A percentile compares a stretch with the other conserved stretches of the same genome.
phyloP scores from a whole-genome alignment of 2,329 filamentous ascomycete species.

The Diplodia sapinea region DNA sequence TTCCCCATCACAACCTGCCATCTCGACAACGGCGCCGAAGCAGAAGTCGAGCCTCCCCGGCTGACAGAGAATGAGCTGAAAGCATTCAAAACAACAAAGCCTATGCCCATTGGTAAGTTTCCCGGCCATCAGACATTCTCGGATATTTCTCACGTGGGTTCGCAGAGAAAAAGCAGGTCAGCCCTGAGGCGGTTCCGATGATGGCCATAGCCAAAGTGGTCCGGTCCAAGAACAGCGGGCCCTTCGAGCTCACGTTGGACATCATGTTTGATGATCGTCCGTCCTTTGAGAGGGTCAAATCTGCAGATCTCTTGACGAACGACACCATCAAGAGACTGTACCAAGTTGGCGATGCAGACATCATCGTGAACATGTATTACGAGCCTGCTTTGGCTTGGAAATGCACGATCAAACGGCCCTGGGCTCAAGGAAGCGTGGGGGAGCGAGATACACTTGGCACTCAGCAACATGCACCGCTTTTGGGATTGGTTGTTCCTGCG shows the following conservation, averaged over 20 bases:
- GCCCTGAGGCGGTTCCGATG: background rate
- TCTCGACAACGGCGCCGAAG: background rate
- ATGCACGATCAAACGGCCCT: conserved; percentile 49
- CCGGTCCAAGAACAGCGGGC: background rate
- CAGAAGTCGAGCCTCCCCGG: background rate
- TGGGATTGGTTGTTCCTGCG: conserved; percentile 29
- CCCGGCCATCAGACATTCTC: too few relatives aligned
- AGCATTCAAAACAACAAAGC: too few relatives aligned
- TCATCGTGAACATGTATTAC: conserved; percentile 48
- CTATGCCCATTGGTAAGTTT: too few relatives aligned
- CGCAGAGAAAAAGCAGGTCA: background rate
- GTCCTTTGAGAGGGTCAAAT: background rate
- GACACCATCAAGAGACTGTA: background rate
- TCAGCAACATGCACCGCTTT: conserved; percentile 49
- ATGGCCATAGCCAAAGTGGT: background rate
- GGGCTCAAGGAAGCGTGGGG: conserved; percentile 44
- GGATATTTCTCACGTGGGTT: too few relatives aligned
- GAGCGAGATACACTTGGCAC: conserved; percentile 49
- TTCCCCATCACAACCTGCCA: background rate
- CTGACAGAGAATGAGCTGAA: background rate
- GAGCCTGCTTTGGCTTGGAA: conserved; percentile 58
- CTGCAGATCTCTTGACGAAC: background rate
- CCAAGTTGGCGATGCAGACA: background rate
- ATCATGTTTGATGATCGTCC: background rate
- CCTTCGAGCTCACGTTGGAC: background rate